Evolutionary conservation across 768 basidiomycete species (phyloP).

Genomic region (Tylopilus intermedius): DNA sequence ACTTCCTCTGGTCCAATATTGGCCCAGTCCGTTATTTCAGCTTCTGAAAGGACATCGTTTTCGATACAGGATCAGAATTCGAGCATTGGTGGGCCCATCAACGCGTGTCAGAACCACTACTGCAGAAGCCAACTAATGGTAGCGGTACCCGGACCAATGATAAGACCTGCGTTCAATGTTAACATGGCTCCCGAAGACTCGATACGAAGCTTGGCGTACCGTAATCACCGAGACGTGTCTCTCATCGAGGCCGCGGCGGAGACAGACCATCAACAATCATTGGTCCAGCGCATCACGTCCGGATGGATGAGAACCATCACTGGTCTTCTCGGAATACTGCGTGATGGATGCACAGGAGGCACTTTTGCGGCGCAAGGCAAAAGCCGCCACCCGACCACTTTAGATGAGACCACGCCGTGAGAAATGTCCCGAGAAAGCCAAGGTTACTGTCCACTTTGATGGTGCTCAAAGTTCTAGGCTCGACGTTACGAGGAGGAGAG

Average conservation of each 20-base stretch:
- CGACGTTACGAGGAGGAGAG: background rate
- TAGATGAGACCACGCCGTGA: background rate
- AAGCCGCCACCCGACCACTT: background rate
- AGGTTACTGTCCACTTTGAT: background rate
- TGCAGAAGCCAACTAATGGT: conserved; percentile 39
- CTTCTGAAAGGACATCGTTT: background rate
- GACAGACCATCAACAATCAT: conserved; percentile 30
- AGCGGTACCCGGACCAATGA: conserved; percentile 58
- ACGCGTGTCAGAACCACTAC: conserved; percentile 34
- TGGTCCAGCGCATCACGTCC: conserved; percentile 7
- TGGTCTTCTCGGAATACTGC: background rate
- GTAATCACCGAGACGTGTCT: conserved; percentile 56
- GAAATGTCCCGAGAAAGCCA: background rate
- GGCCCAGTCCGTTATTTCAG: background rate
- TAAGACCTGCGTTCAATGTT: conserved; percentile 39
- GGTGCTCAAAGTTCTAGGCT: background rate
- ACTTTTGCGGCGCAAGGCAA: background rate
- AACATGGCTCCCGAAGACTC: background rate
- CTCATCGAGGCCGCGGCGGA: conserved; percentile 46
- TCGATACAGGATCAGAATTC: background rate
- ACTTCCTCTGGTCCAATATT: background rate
- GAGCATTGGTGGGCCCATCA: conserved; percentile 42
- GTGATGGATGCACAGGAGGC: background rate
- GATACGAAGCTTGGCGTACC: conserved; percentile 21
- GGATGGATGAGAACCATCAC: background rate